Base-by-base conservation (phyloP, 192 early-diverging fungal genomes). In the Coemansia erecta region DNA sequence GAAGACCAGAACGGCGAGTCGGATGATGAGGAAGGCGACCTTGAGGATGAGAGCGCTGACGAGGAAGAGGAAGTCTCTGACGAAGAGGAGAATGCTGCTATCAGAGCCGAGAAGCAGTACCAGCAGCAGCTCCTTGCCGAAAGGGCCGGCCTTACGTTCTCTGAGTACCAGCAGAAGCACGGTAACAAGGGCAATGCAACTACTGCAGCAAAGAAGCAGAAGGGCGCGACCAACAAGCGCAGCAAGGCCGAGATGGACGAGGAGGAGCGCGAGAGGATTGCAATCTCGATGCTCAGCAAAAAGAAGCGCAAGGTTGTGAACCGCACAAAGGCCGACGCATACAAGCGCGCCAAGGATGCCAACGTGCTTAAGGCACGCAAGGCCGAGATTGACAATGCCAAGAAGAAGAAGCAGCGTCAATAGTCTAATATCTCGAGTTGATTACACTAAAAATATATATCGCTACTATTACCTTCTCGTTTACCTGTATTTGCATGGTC, bases 21-120 rank as follows among this genome's bases (percentile, higher is more conserved):
- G 4, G 80, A 73, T 37, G 57, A 63, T 21, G 78, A 75, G 8
- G 81, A 74, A 3, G 84, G 58, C 46, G 81, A 73, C 24, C 56
- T 60, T 24, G 77, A 74, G 7, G 81, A 74, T 60, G 83, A 85
- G 42, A 82, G 82, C 44, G 86, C 87, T 52, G 87, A 87, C 56
- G 83, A 58, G 33, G 69, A 79, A 23, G 72, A 65, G 62, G 55
- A 24, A 23, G 55, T 18, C 9, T 54, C 53, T 1, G 55, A 56
- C 41, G 55, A 56, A 5, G 56, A 58, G 17, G 61, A 63, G 22
- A 63, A 64, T 12, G 82, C 70, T 14, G 75, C 74, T n/a, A 56
- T 52, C 11, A 52, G 41, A 33, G 65, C 59, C 17, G 77, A 79
- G 51, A 73, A 79, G 66, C 66, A 69, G 60, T 66, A 73, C 47